Conservation (phyloP, 495 filamentous ascomycete genomes). For the Aspergillus incahuasiensis region DNA sequence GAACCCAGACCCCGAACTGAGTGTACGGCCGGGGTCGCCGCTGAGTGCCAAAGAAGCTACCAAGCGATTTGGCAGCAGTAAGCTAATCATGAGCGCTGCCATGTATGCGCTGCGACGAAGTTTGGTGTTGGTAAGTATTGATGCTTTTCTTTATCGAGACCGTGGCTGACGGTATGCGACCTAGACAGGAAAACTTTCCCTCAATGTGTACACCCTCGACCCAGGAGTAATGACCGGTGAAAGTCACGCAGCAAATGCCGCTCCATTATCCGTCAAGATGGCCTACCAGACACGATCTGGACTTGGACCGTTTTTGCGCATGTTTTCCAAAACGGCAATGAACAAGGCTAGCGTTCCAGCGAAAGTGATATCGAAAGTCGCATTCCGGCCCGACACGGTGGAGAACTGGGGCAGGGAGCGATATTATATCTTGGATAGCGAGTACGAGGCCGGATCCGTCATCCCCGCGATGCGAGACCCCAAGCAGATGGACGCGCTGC, state of each 20-base stretch:
- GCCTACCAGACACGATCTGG: slow-evolving; percentile 35
- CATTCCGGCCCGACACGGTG: slow-evolving; percentile 34
- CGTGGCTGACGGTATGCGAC: not conserved
- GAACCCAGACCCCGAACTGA: slow-evolving; percentile 12
- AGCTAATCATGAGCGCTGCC: slow-evolving; percentile 35
- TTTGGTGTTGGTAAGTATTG: slow-evolving; percentile 31
- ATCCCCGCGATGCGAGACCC: slow-evolving; percentile 29
- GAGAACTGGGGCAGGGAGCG: slow-evolving; percentile 33
- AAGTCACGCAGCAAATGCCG: slow-evolving; percentile 23
- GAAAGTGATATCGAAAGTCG: slow-evolving; percentile 37
- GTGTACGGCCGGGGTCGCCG: slow-evolving; percentile 19
- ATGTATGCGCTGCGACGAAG: slow-evolving; percentile 42
- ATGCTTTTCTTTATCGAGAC: slow-evolving; percentile 1
- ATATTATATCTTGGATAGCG: slow-evolving; percentile 37
- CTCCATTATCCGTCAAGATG: slow-evolving; percentile 32
- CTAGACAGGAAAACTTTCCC: slow-evolving; percentile 34
- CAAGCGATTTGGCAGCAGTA: slow-evolving; percentile 38
- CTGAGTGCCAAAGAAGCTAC: slow-evolving; percentile 32
- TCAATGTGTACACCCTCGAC: slow-evolving; percentile 40
- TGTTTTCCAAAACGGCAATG: slow-evolving; percentile 38
- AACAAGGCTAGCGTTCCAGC: slow-evolving; percentile 39
- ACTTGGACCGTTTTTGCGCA: slow-evolving; percentile 33
- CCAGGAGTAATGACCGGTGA: slow-evolving; percentile 35
- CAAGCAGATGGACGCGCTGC: slow-evolving; percentile 25
- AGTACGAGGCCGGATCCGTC: slow-evolving; percentile 41